phyloP scores from a whole-genome alignment of 1,139 yeast species.

The Eremothecium gossypii region DNA sequence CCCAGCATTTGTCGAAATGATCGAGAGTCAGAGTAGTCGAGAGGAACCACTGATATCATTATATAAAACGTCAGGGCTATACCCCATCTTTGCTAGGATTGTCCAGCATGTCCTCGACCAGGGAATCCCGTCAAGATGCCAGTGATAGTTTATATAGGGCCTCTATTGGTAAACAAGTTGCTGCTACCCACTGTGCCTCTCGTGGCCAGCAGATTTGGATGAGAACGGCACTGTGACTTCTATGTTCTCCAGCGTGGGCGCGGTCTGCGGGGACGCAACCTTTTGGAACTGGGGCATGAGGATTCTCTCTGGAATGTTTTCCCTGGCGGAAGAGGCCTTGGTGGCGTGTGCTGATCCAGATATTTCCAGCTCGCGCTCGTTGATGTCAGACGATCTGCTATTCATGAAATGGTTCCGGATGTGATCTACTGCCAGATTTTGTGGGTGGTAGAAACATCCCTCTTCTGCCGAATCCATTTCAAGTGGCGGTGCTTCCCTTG shows the following conservation, averaged over 20 bases:
- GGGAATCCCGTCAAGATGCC: slow-evolving; percentile 27
- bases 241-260: slow-evolving; percentile 14
- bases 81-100: slow-evolving; percentile 43
- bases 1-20: slow-evolving; percentile 77
- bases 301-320: slow-evolving; percentile 1
- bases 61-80: slow-evolving; percentile 35
- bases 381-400: not conserved
- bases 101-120: slow-evolving; percentile 38
- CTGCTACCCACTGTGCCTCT: too few relatives aligned
- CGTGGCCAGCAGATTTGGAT: not conserved
- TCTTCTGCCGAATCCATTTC: too few relatives aligned
- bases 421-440: not conserved
- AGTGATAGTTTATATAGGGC: not conserved
- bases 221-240: slow-evolving; percentile 5
- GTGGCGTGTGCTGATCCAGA: not conserved
- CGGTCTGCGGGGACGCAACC: slow-evolving; percentile 13
- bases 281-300: slow-evolving; percentile 11
- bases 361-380: not conserved
- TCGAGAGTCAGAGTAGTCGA: slow-evolving; percentile 41
- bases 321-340: not conserved
- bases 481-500: too few relatives aligned
- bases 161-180: too few relatives aligned
- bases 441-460: not conserved
- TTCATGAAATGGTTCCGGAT: not conserved
- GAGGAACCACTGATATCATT: slow-evolving; percentile 28